These are phyloP conservation scores for Acrodontium crateriforme DNA, from an alignment of 2,329 filamentous ascomycete species.

Conservation along the genomic window DNA sequence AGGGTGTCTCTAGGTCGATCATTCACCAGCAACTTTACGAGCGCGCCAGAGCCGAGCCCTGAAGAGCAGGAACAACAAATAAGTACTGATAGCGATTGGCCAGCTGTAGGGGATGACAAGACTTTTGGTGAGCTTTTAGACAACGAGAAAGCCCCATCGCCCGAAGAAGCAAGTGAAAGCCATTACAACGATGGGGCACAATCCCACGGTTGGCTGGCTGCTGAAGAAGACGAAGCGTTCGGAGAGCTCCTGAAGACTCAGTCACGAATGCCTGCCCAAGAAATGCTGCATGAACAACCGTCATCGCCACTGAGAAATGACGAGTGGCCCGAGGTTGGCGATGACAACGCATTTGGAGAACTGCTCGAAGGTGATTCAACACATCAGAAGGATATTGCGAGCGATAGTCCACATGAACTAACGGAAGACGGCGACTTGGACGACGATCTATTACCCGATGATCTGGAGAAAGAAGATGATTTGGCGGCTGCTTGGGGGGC, in stretches of 20 bases:
- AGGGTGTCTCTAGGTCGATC: too few relatives aligned
- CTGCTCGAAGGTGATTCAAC: conserved; percentile 1
- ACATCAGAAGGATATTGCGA: not conserved
- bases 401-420: not conserved
- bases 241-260: conserved; percentile 4
- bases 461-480: conserved; percentile 38
- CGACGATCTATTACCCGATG: conserved; percentile 1
- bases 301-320: conserved; percentile 1
- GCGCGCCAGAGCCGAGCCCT: conserved; percentile 6
- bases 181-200: too few relatives aligned
- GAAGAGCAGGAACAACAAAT: conserved; percentile 4
- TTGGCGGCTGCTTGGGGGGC: conserved; percentile 72
- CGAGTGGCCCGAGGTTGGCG: conserved; percentile 2
- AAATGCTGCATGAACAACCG: too few relatives aligned
- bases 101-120: conserved; percentile 17
- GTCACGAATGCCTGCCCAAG: conserved; percentile 3
- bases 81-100: conserved; percentile 12
- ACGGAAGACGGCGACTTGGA: not conserved
- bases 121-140: conserved; percentile 20
- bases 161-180: too few relatives aligned
- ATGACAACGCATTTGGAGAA: conserved; percentile 5
- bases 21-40: conserved; percentile 21
- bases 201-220: too few relatives aligned
- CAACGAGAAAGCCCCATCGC: conserved; percentile 2
- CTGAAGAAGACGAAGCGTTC: conserved; percentile 11